phyloP scores from a whole-genome alignment of 768 basidiomycete species.

The Termitomyces sp. region DNA sequence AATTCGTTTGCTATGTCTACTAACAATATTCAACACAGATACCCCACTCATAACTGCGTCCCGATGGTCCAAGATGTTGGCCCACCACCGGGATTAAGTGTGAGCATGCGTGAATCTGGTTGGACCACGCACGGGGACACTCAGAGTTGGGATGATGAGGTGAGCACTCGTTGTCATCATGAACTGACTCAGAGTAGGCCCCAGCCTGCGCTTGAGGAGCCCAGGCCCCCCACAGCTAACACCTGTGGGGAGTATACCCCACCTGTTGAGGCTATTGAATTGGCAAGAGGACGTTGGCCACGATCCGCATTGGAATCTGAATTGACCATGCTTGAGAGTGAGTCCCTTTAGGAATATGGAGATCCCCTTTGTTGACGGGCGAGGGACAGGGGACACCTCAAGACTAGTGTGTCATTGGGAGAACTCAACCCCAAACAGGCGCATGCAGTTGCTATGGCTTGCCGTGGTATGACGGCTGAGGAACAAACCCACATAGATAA shows the following conservation, averaged over 20 bases:
- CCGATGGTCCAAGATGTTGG: background rate
- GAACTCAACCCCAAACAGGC: background rate
- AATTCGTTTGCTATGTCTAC: background rate
- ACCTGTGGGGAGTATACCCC: background rate
- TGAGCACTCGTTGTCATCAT: background rate
- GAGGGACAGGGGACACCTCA: too few species aligned
- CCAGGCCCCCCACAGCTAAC: background rate
- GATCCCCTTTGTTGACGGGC: too few species aligned
- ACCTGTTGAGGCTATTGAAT: background rate
- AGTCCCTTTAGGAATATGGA: too few species aligned
- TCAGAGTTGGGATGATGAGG: background rate
- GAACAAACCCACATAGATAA: too few species aligned
- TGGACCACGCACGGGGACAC: background rate
- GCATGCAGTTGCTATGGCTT: background rate
- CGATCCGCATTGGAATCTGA: too few species aligned
- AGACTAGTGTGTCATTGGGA: too few species aligned
- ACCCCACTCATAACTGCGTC: background rate
- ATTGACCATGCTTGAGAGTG: too few species aligned
- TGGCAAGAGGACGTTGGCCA: background rate
- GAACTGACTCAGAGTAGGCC: background rate
- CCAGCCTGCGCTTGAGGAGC: background rate
- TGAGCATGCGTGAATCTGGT: background rate
- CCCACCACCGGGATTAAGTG: background rate
- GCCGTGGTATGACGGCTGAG: background rate
- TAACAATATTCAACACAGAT: background rate